Base-by-base conservation (phyloP, 345 rosid genomes). In the Microcos paniculata region DNA sequence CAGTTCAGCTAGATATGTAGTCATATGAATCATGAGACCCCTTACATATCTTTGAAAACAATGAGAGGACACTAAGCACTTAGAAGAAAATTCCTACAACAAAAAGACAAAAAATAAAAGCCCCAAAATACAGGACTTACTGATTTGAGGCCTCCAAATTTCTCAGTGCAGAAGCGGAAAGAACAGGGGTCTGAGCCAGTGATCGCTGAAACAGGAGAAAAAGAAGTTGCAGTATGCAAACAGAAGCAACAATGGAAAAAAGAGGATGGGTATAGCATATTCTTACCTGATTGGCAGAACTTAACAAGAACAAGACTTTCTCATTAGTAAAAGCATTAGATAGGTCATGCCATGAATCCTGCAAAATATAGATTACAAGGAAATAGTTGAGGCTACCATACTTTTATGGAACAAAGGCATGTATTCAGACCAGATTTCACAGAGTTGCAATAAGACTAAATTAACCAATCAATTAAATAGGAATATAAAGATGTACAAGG, bases 301-400 rank as follows among this genome's bases (percentile, higher is more conserved):
- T 92, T 77, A 96, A 85, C 83, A 85, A 81, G 80, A 96, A 91
- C 84, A 96, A 81, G 33, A 80, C 55, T 77, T 88, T 88, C 75
- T 88, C 96, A 83, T 87, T 89, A 62, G 94, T 94, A 85, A 96
- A 96, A 84, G 99, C 91, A 84, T 85, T 90, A 74, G 97, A 91
- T 59, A 96, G 88, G 69, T 86, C 87, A 79, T 85, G 89, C 99
- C 99, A 96, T 7, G 99, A 93, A 64, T 87, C 96, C 99, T 96
- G 85, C 70, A 79, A 84, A 80, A 79, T 48, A 71, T 58, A 72
- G 72, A 46, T 77, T 74, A 73, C 12, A 35, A 26, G 26, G 10
- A 58, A 33, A 8, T 16, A 56, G 68, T 35, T 77, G 28, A 59
- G 58, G 75, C 46, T 69, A 70, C 45, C 24, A 58, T n/a, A 43